A percentile compares a stretch with the other conserved stretches of the same genome.
Conservation (phyloP, 1,284 basidiomycete genomes). For the Xerocomus amazonicus region DNA sequence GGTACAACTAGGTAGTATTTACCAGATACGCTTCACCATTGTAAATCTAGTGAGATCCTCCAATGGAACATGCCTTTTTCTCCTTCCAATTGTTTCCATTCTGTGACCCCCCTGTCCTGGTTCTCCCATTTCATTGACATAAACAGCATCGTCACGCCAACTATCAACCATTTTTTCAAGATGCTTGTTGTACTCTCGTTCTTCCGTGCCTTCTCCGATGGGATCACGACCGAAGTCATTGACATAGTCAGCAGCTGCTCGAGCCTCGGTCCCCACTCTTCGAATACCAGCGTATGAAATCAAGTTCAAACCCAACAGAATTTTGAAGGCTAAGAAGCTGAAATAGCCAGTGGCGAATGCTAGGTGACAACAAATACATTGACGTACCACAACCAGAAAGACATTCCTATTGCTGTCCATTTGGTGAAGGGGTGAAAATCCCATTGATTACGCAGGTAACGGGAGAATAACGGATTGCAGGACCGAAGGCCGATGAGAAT, state of each 20-base stretch:
- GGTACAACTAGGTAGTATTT: not conserved
- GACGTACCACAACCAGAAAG: constrained; percentile 80
- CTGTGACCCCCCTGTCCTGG: constrained; percentile 5
- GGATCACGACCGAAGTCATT: constrained; percentile 85
- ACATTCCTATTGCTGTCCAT: constrained; percentile 60
- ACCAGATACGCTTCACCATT: constrained; percentile 94
- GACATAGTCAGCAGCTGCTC: constrained; percentile 65
- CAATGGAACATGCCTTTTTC: constrained; percentile 64
- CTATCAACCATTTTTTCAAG: constrained; percentile 71
- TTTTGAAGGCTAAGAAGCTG: constrained; percentile 81
- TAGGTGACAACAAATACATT: not conserved
- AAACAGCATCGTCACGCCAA: constrained; percentile 62
- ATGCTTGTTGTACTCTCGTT: constrained; percentile 81
- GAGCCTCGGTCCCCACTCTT: constrained; percentile 70
- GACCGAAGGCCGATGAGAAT: constrained; percentile 87
- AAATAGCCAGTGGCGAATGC: not conserved
- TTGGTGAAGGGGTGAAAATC: constrained; percentile 49
- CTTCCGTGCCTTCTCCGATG: constrained; percentile 84
- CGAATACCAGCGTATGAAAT: constrained; percentile 79
- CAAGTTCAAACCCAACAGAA: constrained; percentile 84
- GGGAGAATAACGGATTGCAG: constrained; percentile 56
- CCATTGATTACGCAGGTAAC: constrained; percentile 38
- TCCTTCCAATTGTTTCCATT: constrained; percentile 32
- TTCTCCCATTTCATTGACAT: constrained; percentile 70
- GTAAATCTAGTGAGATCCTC: constrained; percentile 90